phyloP scores from a whole-genome alignment of 1,139 yeast genomes.

The Pichia sp. region DNA sequence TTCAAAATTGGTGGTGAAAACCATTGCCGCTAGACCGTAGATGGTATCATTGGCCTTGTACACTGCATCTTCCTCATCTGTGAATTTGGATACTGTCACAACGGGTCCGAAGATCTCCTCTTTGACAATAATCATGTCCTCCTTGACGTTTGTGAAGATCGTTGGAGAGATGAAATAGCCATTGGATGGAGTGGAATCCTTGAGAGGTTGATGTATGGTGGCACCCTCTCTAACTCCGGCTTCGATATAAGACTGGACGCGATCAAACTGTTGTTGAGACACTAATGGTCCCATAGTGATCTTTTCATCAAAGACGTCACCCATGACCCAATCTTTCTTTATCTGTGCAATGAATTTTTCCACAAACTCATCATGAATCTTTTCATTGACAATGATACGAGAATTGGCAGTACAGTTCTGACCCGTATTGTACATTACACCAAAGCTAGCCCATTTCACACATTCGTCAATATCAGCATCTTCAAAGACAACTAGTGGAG shows the following conservation, averaged over 20 bases:
- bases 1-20: constrained; percentile 60
- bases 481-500: constrained; percentile 62
- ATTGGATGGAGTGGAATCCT: constrained; percentile 27
- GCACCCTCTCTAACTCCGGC: constrained; percentile 72
- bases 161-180: constrained; percentile 69
- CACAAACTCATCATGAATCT: constrained; percentile 62
- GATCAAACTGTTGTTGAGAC: constrained; percentile 59
- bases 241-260: constrained; percentile 59
- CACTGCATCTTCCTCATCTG: constrained; percentile 56
- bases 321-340: constrained; percentile 45
- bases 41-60: constrained; percentile 62
- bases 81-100: constrained; percentile 65
- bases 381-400: constrained; percentile 67
- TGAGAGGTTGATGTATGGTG: constrained; percentile 12
- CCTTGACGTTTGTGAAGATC: constrained; percentile 54
- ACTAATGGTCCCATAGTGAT: constrained; percentile 77
- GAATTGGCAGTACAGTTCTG: constrained; percentile 91
- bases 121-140: constrained; percentile 49
- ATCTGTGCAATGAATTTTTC: constrained; percentile 32
- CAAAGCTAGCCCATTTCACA: constrained; percentile 79
- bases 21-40: constrained; percentile 76
- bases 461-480: constrained; percentile 78
- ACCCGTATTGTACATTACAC: constrained; percentile 80
- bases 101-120: constrained; percentile 95
- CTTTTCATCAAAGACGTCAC: constrained; percentile 47